A percentile compares a stretch with the other conserved stretches of the same genome.
These are phyloP conservation scores for Coccomyxa sp. DNA, from an alignment of 139 green algal genomes.

Conservation along the genomic window DNA sequence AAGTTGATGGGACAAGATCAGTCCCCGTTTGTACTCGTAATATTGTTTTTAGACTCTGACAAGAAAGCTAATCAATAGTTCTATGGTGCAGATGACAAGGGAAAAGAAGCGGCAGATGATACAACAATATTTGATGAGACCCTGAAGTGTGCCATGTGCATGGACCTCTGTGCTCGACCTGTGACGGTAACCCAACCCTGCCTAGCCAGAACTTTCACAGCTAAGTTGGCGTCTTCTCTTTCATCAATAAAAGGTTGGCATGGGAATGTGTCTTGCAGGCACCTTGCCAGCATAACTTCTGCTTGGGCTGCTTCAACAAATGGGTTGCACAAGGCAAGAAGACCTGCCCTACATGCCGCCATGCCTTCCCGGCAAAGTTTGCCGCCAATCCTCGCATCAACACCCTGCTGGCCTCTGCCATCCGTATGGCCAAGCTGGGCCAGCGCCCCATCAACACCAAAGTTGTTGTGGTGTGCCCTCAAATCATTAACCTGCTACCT, in stretches of 20 bases:
- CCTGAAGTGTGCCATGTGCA: conserved; percentile 86
- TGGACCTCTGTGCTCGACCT: conserved; percentile 77
- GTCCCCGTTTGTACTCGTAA: no score
- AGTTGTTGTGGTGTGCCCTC: neutral
- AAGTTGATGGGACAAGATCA: no score
- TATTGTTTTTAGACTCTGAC: no score
- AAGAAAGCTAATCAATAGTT: no score
- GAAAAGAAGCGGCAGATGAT: no score
- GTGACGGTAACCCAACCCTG: conserved; percentile 61
- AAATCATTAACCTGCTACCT: neutral
- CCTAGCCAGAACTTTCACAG: neutral
- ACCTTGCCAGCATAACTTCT: conserved; percentile 96
- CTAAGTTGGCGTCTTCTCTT: neutral
- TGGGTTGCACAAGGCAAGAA: conserved; percentile 75
- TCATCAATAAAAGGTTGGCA: neutral
- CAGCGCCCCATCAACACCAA: neutral
- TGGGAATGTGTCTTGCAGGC: conserved; percentile 46
- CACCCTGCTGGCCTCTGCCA: conserved; percentile 68
- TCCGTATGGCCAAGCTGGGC: conserved; percentile 64
- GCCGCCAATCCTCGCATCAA: conserved; percentile 83
- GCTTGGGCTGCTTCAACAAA: conserved; percentile 85
- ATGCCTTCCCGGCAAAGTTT: conserved; percentile 65
- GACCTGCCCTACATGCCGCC: conserved; percentile 81
- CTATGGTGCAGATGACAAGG: conserved; percentile 8
- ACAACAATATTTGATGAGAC: conserved; percentile 63